Conservation (phyloP, 2,329 filamentous ascomycete species). For the Sclerotinia glacialis region DNA sequence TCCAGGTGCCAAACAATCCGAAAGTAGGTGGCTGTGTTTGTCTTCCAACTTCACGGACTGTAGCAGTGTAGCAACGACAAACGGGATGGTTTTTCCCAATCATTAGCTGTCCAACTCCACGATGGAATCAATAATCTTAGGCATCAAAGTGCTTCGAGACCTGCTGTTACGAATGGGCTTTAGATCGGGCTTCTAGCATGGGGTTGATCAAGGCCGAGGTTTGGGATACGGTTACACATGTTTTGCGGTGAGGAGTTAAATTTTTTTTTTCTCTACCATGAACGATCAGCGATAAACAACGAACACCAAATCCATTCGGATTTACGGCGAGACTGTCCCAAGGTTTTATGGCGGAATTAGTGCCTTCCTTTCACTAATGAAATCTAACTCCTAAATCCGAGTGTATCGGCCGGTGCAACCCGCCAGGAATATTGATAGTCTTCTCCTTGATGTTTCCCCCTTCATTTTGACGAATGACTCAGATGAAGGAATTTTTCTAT, state of each 20-base stretch:
- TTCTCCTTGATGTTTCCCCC: background rate
- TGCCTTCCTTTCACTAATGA: background rate
- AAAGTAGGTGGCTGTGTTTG: slow-evolving; percentile 9
- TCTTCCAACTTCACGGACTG: background rate
- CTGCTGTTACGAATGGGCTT: background rate
- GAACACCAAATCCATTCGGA: slow-evolving; percentile 1
- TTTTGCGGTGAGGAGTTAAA: slow-evolving; percentile 17
- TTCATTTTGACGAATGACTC: background rate
- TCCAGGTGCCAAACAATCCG: slow-evolving; percentile 17
- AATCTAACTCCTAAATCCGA: slow-evolving; percentile 11
- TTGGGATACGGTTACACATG: slow-evolving; percentile 10
- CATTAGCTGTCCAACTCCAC: background rate
- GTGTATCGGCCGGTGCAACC: background rate
- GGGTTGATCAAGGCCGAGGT: slow-evolving; percentile 15
- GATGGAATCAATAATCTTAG: background rate
- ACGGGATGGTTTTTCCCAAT: background rate
- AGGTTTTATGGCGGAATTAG: slow-evolving; percentile 5
- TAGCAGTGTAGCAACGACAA: slow-evolving; percentile 9
- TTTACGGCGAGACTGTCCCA: slow-evolving; percentile 5
- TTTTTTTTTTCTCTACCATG: background rate
- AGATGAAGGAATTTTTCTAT: background rate
- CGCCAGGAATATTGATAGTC: background rate
- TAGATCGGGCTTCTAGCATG: slow-evolving; percentile 2
- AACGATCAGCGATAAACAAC: slow-evolving; percentile 15
- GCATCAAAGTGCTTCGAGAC: slow-evolving; percentile 13